These are phyloP conservation scores for Monosporascus sp. DNA, from an alignment of 2,329 filamentous ascomycete genomes.

Conservation along the genomic window DNA sequence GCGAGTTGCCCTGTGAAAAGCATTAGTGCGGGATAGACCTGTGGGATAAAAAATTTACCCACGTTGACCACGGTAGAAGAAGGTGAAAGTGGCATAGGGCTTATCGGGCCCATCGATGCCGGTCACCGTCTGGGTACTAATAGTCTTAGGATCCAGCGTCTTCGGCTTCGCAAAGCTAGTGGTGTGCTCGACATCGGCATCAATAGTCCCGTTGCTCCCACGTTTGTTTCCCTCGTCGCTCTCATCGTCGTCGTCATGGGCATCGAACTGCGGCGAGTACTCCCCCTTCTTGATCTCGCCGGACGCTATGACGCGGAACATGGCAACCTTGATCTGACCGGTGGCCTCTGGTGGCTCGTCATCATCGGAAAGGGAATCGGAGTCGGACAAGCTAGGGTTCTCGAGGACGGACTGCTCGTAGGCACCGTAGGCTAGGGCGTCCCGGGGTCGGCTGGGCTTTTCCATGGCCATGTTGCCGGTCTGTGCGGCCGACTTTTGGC, in stretches of 20 bases:
- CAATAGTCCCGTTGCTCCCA: slow-evolving; percentile 54
- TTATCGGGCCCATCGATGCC: slow-evolving; percentile 94
- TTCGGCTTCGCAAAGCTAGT: slow-evolving; percentile 98
- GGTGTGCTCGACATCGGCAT: slow-evolving; percentile 88
- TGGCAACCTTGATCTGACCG: slow-evolving; percentile 95
- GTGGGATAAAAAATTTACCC: slow-evolving; percentile 35
- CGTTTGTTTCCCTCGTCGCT: slow-evolving; percentile 42
- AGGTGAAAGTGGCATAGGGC: slow-evolving; percentile 95
- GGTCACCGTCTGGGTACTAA: slow-evolving; percentile 98
- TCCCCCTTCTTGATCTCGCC: slow-evolving; percentile 97
- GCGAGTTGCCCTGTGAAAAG: slow-evolving; percentile 70
- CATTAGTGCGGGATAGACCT: slow-evolving; percentile 13
- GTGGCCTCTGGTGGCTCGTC: slow-evolving; percentile 91
- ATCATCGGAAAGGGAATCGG: slow-evolving; percentile 63
- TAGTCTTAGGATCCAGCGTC: slow-evolving; percentile 90
- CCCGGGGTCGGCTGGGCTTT: slow-evolving; percentile 38
- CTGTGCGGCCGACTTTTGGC: slow-evolving; percentile 47
- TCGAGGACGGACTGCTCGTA: slow-evolving; percentile 72
- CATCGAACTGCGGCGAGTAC: slow-evolving; percentile 96
- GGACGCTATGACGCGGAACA: slow-evolving; percentile 91
- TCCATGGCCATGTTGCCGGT: slow-evolving; percentile 32
- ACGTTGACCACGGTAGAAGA: slow-evolving; percentile 95
- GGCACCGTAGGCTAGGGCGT: slow-evolving; percentile 74
- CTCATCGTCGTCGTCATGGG: slow-evolving; percentile 88
- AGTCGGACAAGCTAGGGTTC: slow-evolving; percentile 65